Percentiles rank a stretch among this genome's conserved stretches.
These are phyloP conservation scores for Sarocladium kiliense DNA, from an alignment of 2,329 filamentous ascomycete species.

Conservation along the genomic window DNA sequence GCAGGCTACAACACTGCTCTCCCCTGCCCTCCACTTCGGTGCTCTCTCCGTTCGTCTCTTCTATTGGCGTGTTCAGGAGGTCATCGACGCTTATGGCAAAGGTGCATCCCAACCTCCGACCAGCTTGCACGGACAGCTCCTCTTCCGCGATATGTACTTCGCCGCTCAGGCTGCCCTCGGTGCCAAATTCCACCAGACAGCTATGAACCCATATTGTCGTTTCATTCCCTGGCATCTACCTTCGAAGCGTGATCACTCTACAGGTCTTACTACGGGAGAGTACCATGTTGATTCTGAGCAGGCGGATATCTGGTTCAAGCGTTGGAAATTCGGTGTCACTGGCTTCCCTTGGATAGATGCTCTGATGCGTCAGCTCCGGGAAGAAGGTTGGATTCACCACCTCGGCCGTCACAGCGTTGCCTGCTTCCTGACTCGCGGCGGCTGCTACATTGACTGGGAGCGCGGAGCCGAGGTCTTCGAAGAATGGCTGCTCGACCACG, in stretches of 20 bases:
- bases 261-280: slow-evolving; percentile 46
- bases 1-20: slow-evolving; percentile 67
- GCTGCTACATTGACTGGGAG: slow-evolving; percentile 76
- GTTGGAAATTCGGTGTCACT: slow-evolving; percentile 65
- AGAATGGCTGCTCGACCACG: slow-evolving; percentile 70
- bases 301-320: slow-evolving; percentile 60
- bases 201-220: slow-evolving; percentile 60
- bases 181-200: slow-evolving; percentile 56
- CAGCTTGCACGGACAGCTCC: slow-evolving; percentile 66
- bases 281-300: slow-evolving; percentile 59
- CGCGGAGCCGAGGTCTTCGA: slow-evolving; percentile 74
- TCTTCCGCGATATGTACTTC: slow-evolving; percentile 83
- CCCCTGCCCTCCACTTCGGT: slow-evolving; percentile 71
- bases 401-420: slow-evolving; percentile 72
- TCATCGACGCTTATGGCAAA: slow-evolving; percentile 51
- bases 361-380: slow-evolving; percentile 67
- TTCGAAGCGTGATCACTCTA: slow-evolving; percentile 44
- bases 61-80: slow-evolving; percentile 65
- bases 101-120: slow-evolving; percentile 58
- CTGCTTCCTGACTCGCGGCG: slow-evolving; percentile 74
- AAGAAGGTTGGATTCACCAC: slow-evolving; percentile 77
- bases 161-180: slow-evolving; percentile 68
- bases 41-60: slow-evolving; percentile 65
- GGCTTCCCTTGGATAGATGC: slow-evolving; percentile 80
- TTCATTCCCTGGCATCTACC: slow-evolving; percentile 78